Evolutionary conservation across 148 eudicot species (phyloP).

Genomic region (Beta vulgaris): DNA sequence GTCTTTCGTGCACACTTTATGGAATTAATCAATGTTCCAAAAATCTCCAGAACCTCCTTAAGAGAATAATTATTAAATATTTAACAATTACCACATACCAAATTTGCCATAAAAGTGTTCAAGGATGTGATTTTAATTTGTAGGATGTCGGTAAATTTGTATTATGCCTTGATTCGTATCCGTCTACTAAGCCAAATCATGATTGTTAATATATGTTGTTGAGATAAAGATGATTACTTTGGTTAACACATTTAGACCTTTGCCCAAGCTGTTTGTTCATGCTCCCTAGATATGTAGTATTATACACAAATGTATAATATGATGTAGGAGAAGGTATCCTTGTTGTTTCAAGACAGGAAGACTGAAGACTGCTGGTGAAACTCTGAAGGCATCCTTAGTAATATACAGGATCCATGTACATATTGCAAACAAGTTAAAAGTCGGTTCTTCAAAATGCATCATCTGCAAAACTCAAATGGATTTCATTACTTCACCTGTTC

Average conservation of each 20-base stretch:
- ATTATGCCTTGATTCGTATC: too few species aligned
- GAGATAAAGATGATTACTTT: neutral
- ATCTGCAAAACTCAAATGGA: neutral
- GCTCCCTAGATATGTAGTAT: neutral
- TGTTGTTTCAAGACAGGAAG: neutral
- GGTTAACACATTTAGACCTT: neutral
- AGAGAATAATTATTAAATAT: too few species aligned
- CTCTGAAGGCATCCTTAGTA: conserved; percentile 4
- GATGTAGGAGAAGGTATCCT: neutral
- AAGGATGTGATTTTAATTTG: too few species aligned
- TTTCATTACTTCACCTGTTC: neutral
- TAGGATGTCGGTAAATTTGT: too few species aligned
- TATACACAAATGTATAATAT: neutral
- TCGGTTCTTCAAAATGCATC: neutral
- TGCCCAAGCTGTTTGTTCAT: neutral
- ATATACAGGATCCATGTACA: neutral
- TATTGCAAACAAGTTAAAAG: neutral
- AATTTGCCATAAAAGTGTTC: too few species aligned
- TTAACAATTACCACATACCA: too few species aligned
- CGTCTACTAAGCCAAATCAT: too few species aligned
- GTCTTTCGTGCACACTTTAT: too few species aligned
- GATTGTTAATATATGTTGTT: too few species aligned
- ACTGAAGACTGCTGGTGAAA: neutral
- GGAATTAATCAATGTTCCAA: too few species aligned
- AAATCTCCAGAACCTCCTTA: too few species aligned